phyloP scores from a whole-genome alignment of 2,329 filamentous ascomycete genomes.

The Sporothrix brasiliensis region DNA sequence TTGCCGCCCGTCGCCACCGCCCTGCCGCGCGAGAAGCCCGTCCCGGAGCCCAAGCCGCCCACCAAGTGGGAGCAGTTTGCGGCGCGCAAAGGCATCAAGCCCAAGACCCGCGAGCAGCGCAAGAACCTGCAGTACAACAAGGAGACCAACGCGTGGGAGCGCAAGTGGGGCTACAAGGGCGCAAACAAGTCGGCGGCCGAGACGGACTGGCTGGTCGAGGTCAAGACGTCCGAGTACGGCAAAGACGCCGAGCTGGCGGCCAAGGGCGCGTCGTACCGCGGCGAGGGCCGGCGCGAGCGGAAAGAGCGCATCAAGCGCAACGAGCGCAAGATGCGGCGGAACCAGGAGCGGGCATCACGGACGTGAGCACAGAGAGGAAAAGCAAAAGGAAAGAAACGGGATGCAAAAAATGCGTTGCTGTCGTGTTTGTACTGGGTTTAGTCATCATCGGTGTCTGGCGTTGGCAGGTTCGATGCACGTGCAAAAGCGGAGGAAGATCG shows the following conservation, averaged over 20 bases:
- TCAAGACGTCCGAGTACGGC: conserved; percentile 70
- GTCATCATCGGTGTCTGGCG: conserved; percentile 10
- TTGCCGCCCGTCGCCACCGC: conserved; percentile 71
- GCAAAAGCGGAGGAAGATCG: neutral
- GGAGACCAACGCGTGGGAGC: conserved; percentile 81
- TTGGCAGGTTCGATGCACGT: neutral
- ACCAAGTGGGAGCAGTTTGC: conserved; percentile 98
- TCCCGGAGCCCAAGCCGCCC: conserved; percentile 77
- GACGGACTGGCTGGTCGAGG: conserved; percentile 87
- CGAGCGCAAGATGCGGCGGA: conserved; percentile 69
- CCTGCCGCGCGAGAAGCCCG: conserved; percentile 87
- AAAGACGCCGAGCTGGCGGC: conserved; percentile 63
- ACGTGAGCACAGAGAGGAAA: neutral
- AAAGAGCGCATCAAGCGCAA: conserved; percentile 72
- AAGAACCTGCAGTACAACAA: conserved; percentile 82
- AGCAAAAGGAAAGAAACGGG: neutral
- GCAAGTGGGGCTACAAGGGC: conserved; percentile 93
- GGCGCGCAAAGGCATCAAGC: conserved; percentile 93
- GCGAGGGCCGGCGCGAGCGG: conserved; percentile 65
- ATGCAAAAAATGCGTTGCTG: neutral
- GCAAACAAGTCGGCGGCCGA: conserved; percentile 75
- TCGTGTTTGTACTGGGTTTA: neutral
- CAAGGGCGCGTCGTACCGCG: conserved; percentile 62
- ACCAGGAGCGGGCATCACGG: conserved; percentile 55
- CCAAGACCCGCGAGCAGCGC: conserved; percentile 77